A percentile compares a stretch with the other conserved stretches of the same genome.
These are phyloP conservation scores for Ascochyta pisi DNA, from an alignment of 2,329 filamentous ascomycete species.

Conservation along the genomic window DNA sequence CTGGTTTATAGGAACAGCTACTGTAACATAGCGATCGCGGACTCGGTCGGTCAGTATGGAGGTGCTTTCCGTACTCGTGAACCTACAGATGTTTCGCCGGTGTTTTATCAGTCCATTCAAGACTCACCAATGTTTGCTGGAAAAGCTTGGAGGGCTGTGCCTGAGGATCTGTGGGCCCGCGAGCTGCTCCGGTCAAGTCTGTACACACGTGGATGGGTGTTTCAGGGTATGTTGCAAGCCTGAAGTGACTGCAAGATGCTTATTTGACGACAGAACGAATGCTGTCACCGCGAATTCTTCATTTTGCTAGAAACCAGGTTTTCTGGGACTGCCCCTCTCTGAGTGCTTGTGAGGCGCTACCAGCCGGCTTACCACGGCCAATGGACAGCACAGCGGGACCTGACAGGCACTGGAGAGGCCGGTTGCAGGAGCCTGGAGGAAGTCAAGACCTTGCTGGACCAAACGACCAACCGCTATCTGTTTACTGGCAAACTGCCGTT, in stretches of 20 bases:
- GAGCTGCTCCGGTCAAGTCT: slow-evolving; percentile 26
- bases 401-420: slow-evolving; percentile 37
- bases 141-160: slow-evolving; percentile 27
- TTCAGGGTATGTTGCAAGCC: slow-evolving; percentile 29
- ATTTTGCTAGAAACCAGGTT: slow-evolving; percentile 32
- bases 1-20: slow-evolving; percentile 38
- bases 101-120: slow-evolving; percentile 14
- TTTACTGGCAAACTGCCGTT: slow-evolving; percentile 35
- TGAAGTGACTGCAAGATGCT: not conserved
- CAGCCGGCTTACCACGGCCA: slow-evolving; percentile 27
- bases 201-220: slow-evolving; percentile 39
- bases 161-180: slow-evolving; percentile 28
- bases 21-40: slow-evolving; percentile 39
- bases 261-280: slow-evolving; percentile 28
- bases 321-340: slow-evolving; percentile 39
- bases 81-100: slow-evolving; percentile 21
- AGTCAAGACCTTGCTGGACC: slow-evolving; percentile 18
- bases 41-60: slow-evolving; percentile 24
- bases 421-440: slow-evolving; percentile 25
- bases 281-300: slow-evolving; percentile 35
- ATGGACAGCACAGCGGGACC: slow-evolving; percentile 23
- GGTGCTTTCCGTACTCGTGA: slow-evolving; percentile 32
- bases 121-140: slow-evolving; percentile 20
- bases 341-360: slow-evolving; percentile 34
- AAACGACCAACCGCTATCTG: slow-evolving; percentile 28